Percentiles rank a stretch among this genome's conserved stretches.
phyloP scores from a whole-genome alignment of 2,329 filamentous ascomycete species.

The Xylaria arbuscula region DNA sequence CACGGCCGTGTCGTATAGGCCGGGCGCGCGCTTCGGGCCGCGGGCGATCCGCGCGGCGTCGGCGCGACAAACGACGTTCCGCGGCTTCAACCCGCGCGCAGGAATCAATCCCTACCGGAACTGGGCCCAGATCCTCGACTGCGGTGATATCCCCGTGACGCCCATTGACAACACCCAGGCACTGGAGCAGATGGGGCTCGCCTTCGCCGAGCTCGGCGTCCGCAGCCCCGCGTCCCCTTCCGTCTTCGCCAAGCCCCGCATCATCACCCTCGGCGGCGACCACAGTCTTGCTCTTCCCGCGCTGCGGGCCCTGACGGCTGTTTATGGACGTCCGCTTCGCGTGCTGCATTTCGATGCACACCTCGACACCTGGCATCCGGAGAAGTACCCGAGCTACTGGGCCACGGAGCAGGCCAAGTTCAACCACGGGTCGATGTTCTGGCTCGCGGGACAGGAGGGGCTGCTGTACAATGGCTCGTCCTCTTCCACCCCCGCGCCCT shows the following conservation, averaged over 20 bases:
- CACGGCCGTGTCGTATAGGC: slow-evolving; percentile 76
- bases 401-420: slow-evolving; percentile 75
- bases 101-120: slow-evolving; percentile 84
- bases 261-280: slow-evolving; percentile 79
- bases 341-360: slow-evolving; percentile 83
- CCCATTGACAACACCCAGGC: slow-evolving; percentile 89
- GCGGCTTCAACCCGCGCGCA: slow-evolving; percentile 85
- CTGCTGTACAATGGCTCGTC: slow-evolving; percentile 75
- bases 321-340: slow-evolving; percentile 70
- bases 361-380: slow-evolving; percentile 87
- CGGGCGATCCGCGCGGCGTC: slow-evolving; percentile 88
- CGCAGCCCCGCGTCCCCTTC: slow-evolving; percentile 51
- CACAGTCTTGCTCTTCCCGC: slow-evolving; percentile 78
- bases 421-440: slow-evolving; percentile 93
- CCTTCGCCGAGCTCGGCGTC: slow-evolving; percentile 74
- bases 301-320: slow-evolving; percentile 71
- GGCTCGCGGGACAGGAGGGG: slow-evolving; percentile 84
- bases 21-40: slow-evolving; percentile 84
- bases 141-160: slow-evolving; percentile 88
- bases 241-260: slow-evolving; percentile 59
- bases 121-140: slow-evolving; percentile 65
- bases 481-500: slow-evolving; percentile 60
- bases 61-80: slow-evolving; percentile 80
- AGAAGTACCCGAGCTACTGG: slow-evolving; percentile 84
- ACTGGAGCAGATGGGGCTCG: slow-evolving; percentile 83